phyloP scores from a whole-genome alignment of 129 eudicot species.

The Escallonia rubra region DNA sequence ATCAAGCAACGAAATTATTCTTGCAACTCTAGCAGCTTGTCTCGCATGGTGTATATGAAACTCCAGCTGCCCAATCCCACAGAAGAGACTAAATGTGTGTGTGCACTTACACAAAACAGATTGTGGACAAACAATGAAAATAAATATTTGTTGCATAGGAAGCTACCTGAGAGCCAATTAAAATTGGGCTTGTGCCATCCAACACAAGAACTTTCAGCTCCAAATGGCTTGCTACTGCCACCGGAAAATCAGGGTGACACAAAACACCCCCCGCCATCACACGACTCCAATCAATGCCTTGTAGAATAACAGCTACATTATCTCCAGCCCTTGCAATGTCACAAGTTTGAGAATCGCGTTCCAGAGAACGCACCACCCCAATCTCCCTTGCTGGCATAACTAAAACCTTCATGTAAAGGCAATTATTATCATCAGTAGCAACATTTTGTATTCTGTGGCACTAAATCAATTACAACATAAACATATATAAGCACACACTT shows the following conservation, averaged over 20 bases:
- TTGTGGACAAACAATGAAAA: too few relatives aligned
- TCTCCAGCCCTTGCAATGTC: constrained; percentile 85
- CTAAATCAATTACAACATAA: too few relatives aligned
- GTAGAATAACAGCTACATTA: constrained; percentile 72
- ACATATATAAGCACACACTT: too few relatives aligned
- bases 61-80: constrained; percentile 57
- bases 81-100: too few relatives aligned
- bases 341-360: constrained; percentile 70
- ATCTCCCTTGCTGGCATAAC: constrained; percentile 78
- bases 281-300: constrained; percentile 59
- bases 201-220: constrained; percentile 79
- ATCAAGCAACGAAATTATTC: constrained; percentile 81
- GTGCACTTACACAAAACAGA: too few relatives aligned
- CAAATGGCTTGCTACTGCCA: constrained; percentile 58
- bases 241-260: constrained; percentile 95
- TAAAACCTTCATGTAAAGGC: constrained; percentile 44
- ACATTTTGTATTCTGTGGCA: too few relatives aligned
- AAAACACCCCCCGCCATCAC: constrained; percentile 80
- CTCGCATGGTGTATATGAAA: constrained; percentile 90
- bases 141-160: neutral
- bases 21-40: constrained; percentile 70
- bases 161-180: constrained; percentile 87
- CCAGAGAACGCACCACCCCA: constrained; percentile 67
- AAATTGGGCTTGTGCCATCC: constrained; percentile 63
- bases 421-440: neutral